These are phyloP conservation scores for Chondrus crispus DNA, from an alignment of 23 red algal species.

Conservation along the genomic window DNA sequence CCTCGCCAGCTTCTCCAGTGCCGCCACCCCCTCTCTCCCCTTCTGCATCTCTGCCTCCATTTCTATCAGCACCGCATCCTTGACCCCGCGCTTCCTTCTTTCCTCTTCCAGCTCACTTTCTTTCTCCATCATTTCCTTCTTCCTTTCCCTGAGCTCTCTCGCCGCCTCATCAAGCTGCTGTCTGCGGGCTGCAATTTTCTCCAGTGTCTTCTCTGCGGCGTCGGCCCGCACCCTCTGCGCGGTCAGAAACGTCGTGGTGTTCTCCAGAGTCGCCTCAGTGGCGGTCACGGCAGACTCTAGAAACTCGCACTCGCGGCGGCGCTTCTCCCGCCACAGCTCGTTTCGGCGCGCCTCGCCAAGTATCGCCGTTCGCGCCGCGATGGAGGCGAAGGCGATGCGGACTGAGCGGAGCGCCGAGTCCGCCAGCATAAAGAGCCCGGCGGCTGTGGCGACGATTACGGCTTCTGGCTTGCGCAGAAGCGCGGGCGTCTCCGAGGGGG, in stretches of 20 bases:
- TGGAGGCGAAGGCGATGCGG: background rate
- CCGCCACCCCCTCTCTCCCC: background rate
- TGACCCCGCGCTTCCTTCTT: background rate
- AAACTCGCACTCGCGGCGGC: background rate
- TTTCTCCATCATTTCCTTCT: background rate
- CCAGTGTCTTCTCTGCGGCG: background rate
- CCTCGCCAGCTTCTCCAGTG: background rate
- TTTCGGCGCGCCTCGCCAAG: background rate
- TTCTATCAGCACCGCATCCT: background rate
- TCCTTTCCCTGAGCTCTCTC: background rate
- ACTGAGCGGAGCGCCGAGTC: background rate
- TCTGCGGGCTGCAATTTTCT: background rate
- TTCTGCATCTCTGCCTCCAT: background rate
- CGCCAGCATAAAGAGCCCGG: background rate
- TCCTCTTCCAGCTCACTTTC: background rate
- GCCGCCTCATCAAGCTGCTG: background rate
- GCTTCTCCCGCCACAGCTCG: background rate
- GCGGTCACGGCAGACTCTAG: background rate
- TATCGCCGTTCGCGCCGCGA: background rate
- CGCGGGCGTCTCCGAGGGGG: background rate
- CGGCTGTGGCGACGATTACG: background rate
- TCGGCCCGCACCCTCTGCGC: background rate
- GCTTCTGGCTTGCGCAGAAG: background rate
- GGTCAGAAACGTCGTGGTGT: background rate
- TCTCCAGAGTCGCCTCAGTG: background rate